Evolutionary conservation across 2,329 filamentous ascomycete species (phyloP).

Genomic region (Raffaelea arxii): DNA sequence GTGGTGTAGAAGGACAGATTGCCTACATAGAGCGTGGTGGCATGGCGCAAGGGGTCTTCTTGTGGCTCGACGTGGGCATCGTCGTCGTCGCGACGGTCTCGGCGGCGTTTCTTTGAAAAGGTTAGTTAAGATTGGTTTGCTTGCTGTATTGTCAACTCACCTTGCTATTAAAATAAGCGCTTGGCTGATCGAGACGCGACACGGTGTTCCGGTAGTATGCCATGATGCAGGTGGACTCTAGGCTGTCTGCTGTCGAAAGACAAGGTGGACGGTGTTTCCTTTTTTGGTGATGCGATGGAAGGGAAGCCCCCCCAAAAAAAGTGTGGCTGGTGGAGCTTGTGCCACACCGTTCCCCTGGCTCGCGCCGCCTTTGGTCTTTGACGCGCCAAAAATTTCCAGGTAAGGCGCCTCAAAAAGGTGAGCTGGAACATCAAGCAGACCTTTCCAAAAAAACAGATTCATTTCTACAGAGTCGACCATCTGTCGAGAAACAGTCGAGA

Average conservation of each 20-base stretch:
- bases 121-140: too few species aligned
- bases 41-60: conserved; percentile 71
- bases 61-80: conserved; percentile 48
- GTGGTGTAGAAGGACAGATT: conserved; percentile 99
- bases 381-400: conserved; percentile 4
- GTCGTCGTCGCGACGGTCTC: conserved; percentile 45
- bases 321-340: conserved; percentile 8
- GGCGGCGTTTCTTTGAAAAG: conserved; percentile 62
- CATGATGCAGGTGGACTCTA: too few species aligned
- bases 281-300: too few species aligned
- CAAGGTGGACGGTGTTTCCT: too few species aligned
- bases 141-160: conserved; percentile 52
- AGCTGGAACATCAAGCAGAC: too few species aligned
- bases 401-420: not conserved
- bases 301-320: too few species aligned
- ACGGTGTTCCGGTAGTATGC: conserved; percentile 55
- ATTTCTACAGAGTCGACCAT: too few species aligned
- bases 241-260: too few species aligned
- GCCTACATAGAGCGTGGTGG: conserved; percentile 93
- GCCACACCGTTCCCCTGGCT: not conserved
- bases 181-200: conserved; percentile 86
- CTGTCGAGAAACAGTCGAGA: too few species aligned
- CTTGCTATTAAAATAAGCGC: conserved; percentile 81
- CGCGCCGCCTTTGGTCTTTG: not conserved
- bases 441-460: too few species aligned